Conservation (phyloP, 176 grass and related monocot species). For the Dendrocalamus sinicus region DNA sequence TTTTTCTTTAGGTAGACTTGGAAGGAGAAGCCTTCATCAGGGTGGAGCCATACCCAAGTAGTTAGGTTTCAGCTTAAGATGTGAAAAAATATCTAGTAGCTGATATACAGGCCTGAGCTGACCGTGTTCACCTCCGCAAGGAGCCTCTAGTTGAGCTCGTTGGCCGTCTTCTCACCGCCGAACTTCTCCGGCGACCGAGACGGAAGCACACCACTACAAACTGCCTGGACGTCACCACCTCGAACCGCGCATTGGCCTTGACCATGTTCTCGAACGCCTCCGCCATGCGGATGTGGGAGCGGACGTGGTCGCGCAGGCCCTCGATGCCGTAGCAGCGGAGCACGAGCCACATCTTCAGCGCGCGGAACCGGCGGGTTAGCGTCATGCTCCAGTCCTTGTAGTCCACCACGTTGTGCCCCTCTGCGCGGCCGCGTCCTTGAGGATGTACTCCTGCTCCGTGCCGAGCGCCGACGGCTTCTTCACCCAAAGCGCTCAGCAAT, state of each 20-base stretch:
- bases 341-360: slow-evolving; percentile 80
- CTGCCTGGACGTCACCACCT: slow-evolving; percentile 56
- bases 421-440: neutral
- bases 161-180: slow-evolving; percentile 46
- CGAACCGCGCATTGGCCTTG: slow-evolving; percentile 55
- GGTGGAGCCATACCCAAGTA: too few species aligned
- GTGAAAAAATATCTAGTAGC: neutral
- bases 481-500: slow-evolving; percentile 78
- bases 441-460: slow-evolving; percentile 24
- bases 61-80: too few species aligned
- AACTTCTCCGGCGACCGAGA: slow-evolving; percentile 22
- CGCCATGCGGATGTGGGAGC: slow-evolving; percentile 60
- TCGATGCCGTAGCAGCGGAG: slow-evolving; percentile 67
- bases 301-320: slow-evolving; percentile 54
- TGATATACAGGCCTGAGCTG: slow-evolving; percentile 56
- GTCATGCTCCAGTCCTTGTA: slow-evolving; percentile 81
- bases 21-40: neutral
- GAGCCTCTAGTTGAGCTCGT: slow-evolving; percentile 57
- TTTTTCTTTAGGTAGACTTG: neutral
- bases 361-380: slow-evolving; percentile 66
- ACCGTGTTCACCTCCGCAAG: slow-evolving; percentile 58
- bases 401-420: slow-evolving; percentile 62
- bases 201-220: slow-evolving; percentile 74
- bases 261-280: slow-evolving; percentile 64
- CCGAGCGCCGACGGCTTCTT: slow-evolving; percentile 39